Evolutionary conservation across 1,284 basidiomycete genomes (phyloP).

Genomic region (Cerioporus squamosus): DNA sequence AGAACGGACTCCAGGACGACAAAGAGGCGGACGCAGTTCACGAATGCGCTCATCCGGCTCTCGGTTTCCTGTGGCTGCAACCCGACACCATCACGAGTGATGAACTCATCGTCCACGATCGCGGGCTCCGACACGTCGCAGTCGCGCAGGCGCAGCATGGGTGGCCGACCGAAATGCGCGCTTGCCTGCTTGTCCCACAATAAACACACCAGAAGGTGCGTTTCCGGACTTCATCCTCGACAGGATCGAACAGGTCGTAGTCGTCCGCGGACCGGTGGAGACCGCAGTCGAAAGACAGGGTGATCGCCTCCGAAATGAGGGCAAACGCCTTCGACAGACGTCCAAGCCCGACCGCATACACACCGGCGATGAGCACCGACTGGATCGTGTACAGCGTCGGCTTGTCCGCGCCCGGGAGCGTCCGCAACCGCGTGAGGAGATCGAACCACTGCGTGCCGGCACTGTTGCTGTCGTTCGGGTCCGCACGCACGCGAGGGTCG

Average conservation of each 20-base stretch:
- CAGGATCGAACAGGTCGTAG: conserved; percentile 87
- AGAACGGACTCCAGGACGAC: conserved; percentile 83
- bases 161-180: conserved; percentile 86
- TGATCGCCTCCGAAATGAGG: conserved; percentile 82
- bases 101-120: conserved; percentile 87
- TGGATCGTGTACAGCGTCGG: conserved; percentile 91
- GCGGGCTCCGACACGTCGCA: conserved; percentile 86
- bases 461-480: conserved; percentile 78
- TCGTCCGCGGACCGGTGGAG: conserved; percentile 85
- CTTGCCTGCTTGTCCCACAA: conserved; percentile 89
- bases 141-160: conserved; percentile 82
- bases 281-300: conserved; percentile 84
- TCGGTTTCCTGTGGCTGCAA: conserved; percentile 71
- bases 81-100: conserved; percentile 73
- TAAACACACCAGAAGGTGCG: conserved; percentile 95
- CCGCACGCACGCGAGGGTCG: conserved; percentile 83
- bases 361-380: conserved; percentile 83
- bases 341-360: conserved; percentile 87
- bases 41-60: conserved; percentile 80
- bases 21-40: conserved; percentile 75
- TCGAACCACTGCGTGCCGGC: conserved; percentile 93
- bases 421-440: conserved; percentile 81
- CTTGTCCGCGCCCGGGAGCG: conserved; percentile 83
- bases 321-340: conserved; percentile 87
- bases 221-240: conserved; percentile 88